Base-by-base conservation (phyloP, 2,329 filamentous ascomycete genomes). In the Fusarium chlamydosporum region DNA sequence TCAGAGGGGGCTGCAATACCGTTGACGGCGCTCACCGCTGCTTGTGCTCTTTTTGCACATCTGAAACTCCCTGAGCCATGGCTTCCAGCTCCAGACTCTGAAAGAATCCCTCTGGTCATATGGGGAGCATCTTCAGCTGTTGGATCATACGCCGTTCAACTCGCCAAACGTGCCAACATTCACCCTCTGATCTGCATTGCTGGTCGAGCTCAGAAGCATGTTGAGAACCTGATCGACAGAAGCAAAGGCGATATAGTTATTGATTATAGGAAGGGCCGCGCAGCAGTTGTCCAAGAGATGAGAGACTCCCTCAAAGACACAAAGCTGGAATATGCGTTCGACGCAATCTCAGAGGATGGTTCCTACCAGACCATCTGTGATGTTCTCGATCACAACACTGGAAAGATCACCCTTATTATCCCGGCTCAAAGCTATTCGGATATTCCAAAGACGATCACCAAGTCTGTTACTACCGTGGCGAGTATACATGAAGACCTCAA, bases 51-150 rank as follows among this genome's bases (percentile, higher is more conserved):
- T 3, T 56, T 63, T 34, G 26, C 47, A 4, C 26, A 40, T 4
- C 61, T 69, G 7, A 23, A 33, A 4, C 48, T 69, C 1, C 37
- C 66, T 18, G 18, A n/a, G 1, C 66, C 66, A 1, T 48, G 33
- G 62, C 12, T 45, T 7, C 61, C 61, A 12, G 16, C 35, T 0
- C 7, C 40, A 4, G 52, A 64, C 3, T 23, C 29, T 7, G 20
- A 53, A 1, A 61, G 11, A 0, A 13, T 52, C 0, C 66, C 66
- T 2, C 45, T 69, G 1, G 33, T 70, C 1, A 63, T 69, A 1
- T 70, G 65, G 61, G 66, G 66, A 2, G 66, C 65, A 11, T 69
- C 66, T 7, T 70, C 66, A 13, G 52, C 66, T 1, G 66, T 69
- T 0, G 66, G 67, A 3, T 67, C 66, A 0, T 70, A 67, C 2